These are phyloP conservation scores for Candida lessepsii DNA, from an alignment of 805 yeast species.

Conservation along the genomic window DNA sequence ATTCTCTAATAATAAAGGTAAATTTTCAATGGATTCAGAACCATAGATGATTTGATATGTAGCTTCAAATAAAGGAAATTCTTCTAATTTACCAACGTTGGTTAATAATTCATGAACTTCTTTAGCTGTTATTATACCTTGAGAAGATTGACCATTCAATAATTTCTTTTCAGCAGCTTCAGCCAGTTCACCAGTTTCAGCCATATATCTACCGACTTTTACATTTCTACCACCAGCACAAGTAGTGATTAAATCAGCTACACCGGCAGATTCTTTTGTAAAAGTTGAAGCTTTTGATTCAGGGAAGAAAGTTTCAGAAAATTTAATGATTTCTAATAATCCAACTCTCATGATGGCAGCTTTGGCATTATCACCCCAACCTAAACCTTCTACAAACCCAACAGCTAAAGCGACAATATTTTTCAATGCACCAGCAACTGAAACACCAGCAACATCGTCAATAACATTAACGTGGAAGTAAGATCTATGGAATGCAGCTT, in stretches of 20 bases:
- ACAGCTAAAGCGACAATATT: constrained; percentile 47
- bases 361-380: constrained; percentile 52
- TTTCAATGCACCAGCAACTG: constrained; percentile 48
- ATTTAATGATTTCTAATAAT: constrained; percentile 41
- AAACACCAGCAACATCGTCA: constrained; percentile 46
- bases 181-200: constrained; percentile 41
- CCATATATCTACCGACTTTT: constrained; percentile 46
- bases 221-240: constrained; percentile 50
- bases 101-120: constrained; percentile 47
- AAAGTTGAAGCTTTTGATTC: constrained; percentile 37
- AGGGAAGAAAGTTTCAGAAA: constrained; percentile 57
- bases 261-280: constrained; percentile 47
- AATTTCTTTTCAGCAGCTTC: constrained; percentile 43
- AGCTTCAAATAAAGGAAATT: constrained; percentile 47
- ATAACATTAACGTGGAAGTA: constrained; percentile 47
- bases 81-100: constrained; percentile 30
- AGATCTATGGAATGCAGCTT: constrained; percentile 45
- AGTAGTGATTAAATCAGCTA: constrained; percentile 48
- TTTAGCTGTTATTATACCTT: constrained; percentile 46
- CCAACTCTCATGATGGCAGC: constrained; percentile 49
- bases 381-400: constrained; percentile 47
- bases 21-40: constrained; percentile 38
- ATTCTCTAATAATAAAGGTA: constrained; percentile 40
- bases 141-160: constrained; percentile 47
- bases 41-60: constrained; percentile 45